Evolutionary conservation across 768 basidiomycete genomes (phyloP), one percentile per base, ranked within the genome.

Genomic region (Rhodotorula toruloides): DNA sequence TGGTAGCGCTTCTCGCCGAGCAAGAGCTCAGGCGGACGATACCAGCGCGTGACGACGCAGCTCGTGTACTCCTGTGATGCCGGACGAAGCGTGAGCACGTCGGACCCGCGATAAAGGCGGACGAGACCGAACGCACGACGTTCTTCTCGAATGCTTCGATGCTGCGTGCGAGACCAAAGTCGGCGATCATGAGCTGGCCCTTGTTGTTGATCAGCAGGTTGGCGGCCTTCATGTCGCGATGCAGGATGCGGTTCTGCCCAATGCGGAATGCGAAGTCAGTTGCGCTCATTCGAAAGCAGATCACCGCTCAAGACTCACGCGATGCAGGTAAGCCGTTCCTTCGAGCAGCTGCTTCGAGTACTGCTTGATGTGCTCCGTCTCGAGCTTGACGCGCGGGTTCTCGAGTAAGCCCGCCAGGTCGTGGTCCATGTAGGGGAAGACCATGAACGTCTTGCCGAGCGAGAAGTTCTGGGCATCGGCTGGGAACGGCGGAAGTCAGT

Each of bases 401-500:
- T 93, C 90, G 65, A 99, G 79, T 44, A 98, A 77, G 5, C 96
- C 96, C 4, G 94, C 91, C 17, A 99, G 84, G 78, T 99, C 96
- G 74, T 99, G 94, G 74, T 98, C 96, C 96, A 98, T 98, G 79
- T 97, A 99, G 0, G 96, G 96, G 75, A 98, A 99, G 47, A 97
- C 94, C 91, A 98, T 96, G 79, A 90, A 96, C 21, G 97, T 90
- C 8, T 89, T 90, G 59, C 90, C 79, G 32, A 87, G 85, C 44
- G 32, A 21, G 36, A 71, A 48, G 22, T 49, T 37, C 25, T 43
- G 27, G 4, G 52, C 50, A 52, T 74, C 67, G 47, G 72, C 74
- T 75, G 62, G 25, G 54, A 25, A 42, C 13, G 21, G n/a, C 16
- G 27, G 11, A 39, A 21, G 42, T 9, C 17, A 22, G 8, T 2